Conservation (phyloP, 164 flowering plant genomes). For the Vitis rupestris region DNA sequence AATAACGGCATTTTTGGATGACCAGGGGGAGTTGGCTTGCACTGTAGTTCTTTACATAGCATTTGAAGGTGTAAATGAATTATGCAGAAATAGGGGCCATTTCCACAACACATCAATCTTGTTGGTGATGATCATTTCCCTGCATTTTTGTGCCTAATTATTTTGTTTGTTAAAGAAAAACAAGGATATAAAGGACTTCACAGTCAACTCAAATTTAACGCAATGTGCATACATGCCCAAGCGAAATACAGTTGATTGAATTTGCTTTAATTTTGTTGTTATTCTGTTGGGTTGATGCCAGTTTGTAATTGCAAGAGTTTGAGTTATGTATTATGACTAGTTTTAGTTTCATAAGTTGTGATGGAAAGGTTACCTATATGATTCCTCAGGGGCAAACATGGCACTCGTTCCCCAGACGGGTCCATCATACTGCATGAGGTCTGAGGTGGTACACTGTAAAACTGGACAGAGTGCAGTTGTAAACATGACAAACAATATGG, state of each 20-base stretch:
- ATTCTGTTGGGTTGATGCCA: neutral
- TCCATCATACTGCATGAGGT: conserved; percentile 22
- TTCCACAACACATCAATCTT: too few species aligned
- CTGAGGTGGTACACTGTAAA: conserved; percentile 23
- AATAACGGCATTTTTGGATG: neutral
- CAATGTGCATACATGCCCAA: neutral
- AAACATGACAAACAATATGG: conserved; percentile 16
- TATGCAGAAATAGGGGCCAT: too few species aligned
- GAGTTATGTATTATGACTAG: neutral
- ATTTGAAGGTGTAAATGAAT: too few species aligned
- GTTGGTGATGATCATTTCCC: too few species aligned
- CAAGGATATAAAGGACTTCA: too few species aligned
- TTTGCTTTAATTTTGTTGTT: neutral
- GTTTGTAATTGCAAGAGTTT: neutral
- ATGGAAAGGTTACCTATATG: conserved; percentile 6
- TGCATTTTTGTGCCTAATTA: too few species aligned
- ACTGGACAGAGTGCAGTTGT: conserved; percentile 19
- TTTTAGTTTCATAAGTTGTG: neutral
- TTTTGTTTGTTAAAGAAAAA: too few species aligned
- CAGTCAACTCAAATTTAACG: neutral
- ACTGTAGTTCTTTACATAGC: neutral
- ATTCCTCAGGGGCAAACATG: conserved; percentile 27
- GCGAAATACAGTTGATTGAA: neutral
- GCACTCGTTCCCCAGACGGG: conserved; percentile 37
- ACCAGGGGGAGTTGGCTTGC: neutral